A percentile compares a stretch with the other conserved stretches of the same genome.
Evolutionary conservation across 768 basidiomycete species (phyloP).

Genomic region (Rubroboletus pulcherrimus): DNA sequence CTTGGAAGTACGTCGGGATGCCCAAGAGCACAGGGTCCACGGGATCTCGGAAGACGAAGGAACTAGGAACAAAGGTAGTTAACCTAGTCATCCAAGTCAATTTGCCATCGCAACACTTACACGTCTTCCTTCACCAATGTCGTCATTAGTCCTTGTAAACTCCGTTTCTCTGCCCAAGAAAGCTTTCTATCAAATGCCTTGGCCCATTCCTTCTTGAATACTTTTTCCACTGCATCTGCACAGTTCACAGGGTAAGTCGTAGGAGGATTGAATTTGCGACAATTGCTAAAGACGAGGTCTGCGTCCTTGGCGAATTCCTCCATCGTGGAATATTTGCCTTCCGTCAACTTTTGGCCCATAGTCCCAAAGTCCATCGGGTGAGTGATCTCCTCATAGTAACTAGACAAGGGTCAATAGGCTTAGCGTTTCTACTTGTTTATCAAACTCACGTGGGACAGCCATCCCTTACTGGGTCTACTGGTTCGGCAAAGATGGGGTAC

Average conservation of each 20-base stretch:
- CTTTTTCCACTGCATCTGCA: slow-evolving; percentile 69
- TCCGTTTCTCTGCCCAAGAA: slow-evolving; percentile 74
- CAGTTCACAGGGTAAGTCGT: slow-evolving; percentile 69
- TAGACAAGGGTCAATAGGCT: slow-evolving; percentile 30
- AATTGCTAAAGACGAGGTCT: slow-evolving; percentile 83
- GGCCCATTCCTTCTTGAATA: slow-evolving; percentile 83
- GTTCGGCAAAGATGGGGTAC: slow-evolving; percentile 66
- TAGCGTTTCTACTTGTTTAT: neutral
- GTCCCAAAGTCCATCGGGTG: slow-evolving; percentile 94
- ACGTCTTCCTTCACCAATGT: slow-evolving; percentile 64
- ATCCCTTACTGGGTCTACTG: slow-evolving; percentile 79
- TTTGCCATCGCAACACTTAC: slow-evolving; percentile 35
- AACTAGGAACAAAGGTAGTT: slow-evolving; percentile 37
- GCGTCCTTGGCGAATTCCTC: slow-evolving; percentile 78
- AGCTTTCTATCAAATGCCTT: slow-evolving; percentile 72
- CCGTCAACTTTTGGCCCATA: slow-evolving; percentile 62
- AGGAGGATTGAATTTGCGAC: slow-evolving; percentile 88
- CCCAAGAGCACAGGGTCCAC: slow-evolving; percentile 84
- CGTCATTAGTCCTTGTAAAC: slow-evolving; percentile 66
- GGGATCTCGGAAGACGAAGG: slow-evolving; percentile 75
- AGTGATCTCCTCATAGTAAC: slow-evolving; percentile 88
- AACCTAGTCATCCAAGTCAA: neutral
- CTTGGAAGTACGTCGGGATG: slow-evolving; percentile 85
- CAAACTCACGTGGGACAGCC: slow-evolving; percentile 85
- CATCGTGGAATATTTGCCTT: slow-evolving; percentile 71